Evolutionary conservation across 345 rosid species (phyloP), one percentile per base, ranked within the genome.

Genomic region (Streptanthus diversifolius): DNA sequence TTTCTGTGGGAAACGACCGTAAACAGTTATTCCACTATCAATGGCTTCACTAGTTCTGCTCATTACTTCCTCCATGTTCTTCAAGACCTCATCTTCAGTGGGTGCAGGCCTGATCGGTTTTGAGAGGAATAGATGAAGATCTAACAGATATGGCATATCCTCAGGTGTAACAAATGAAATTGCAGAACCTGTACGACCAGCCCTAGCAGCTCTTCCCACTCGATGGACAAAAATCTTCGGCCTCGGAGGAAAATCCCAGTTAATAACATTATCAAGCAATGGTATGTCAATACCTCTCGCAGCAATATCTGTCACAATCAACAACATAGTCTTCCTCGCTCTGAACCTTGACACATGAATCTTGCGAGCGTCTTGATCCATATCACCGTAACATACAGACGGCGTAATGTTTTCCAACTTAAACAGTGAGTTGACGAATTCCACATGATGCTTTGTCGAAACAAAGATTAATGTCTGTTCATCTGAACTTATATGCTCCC

Each of bases 201-300:
- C 99, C 73, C 96, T 89, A 24, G 97, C 99, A 40, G 86, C 95
- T 78, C 99, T 76, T 66, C 99, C 99, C 5, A 95, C 99, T 25
- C 99, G 84, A 82, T 91, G 99, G 70, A 95, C 90, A 80, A 95
- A 95, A 45, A 95, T 85, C 73, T 91, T 95, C 47, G 99, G 97
- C 66, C 87, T 89, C 1, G 97, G 93, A 43, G 99, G 97, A 57
- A 90, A 95, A 78, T 95, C 99, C 96, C 96, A 95, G 77, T 95
- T 91, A 48, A 95, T 89, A 64, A 91, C 99, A 80, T 95, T 95
- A 75, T 95, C 99, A 65, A 95, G 97, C 81, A 95, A 82, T 0
- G 97, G 99, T 63, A 95, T 91, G 66, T 95, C 99, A 55, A 95
- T 95, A 22, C 99, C 99, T 74, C 99, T 88, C 59, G 99, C 97